Percentiles rank a stretch among this genome's conserved stretches.
Evolutionary conservation across 2,329 filamentous ascomycete species (phyloP).

Genomic region (Aspergillus aculeatinus): DNA sequence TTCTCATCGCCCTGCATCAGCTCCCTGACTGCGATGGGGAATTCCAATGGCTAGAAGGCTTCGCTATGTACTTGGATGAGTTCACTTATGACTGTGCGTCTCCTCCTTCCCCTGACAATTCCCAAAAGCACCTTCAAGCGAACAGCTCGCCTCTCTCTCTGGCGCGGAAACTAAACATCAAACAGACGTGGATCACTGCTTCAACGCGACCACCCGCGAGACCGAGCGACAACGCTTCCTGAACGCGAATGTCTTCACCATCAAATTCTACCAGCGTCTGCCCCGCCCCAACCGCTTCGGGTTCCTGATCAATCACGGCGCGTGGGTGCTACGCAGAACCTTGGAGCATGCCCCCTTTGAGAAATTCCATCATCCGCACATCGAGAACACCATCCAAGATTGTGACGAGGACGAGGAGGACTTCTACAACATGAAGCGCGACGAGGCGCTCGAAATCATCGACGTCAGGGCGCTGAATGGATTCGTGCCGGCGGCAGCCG

Average conservation of each 20-base stretch:
- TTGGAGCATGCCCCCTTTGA: neutral
- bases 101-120: too few species aligned
- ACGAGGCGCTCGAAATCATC: neutral
- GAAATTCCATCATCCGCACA: neutral
- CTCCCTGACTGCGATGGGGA: neutral
- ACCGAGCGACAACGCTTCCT: neutral
- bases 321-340: neutral
- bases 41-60: neutral
- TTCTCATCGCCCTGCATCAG: neutral
- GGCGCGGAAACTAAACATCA: neutral
- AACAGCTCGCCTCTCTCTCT: too few species aligned
- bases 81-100: neutral
- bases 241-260: neutral
- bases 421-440: neutral
- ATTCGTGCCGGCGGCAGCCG: constrained; percentile 5
- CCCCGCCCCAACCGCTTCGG: too few species aligned
- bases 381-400: neutral
- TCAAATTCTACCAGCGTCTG: neutral
- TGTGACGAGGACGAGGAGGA: neutral
- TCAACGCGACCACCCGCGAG: neutral
- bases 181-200: neutral
- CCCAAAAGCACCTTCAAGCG: too few species aligned
- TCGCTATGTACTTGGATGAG: neutral
- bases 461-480: constrained; percentile 8
- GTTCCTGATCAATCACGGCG: neutral